Evolutionary conservation across 2,329 filamentous ascomycete genomes (phyloP), one percentile per base, ranked within the genome.

Genomic region (Talaromyces sp.): DNA sequence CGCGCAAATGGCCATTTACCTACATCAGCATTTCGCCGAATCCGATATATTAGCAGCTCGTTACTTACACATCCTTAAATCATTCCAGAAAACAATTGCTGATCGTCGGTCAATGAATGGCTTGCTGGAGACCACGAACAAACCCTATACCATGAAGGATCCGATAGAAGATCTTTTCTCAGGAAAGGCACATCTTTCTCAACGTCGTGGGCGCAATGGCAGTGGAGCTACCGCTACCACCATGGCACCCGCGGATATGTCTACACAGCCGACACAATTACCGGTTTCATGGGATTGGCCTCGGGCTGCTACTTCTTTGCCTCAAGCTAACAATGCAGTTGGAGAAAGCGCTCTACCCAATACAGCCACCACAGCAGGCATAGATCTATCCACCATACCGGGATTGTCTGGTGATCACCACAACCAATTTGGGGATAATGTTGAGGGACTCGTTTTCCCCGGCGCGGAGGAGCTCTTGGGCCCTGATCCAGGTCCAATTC

Each of bases 21-120:
- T 86, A 50, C 78, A 87, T 72, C 72, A 75, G 3, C 83, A 83
- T 69, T 85, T 83, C 68, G 79, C 82, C 8, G 70, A 78, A 33
- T 75, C 73, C 1, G 85, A 86, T 66, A 77, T 79, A 1, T 82
- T 86, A 69, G 85, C 84, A 2, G 70, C 75, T 3, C 78, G 84
- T 4, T 79, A 86, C 3, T 73, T 79, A 10, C 82, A 81, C 62
- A 86, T 87, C 41, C 73, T 87, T 13, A 75, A 77, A 3, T 80
- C 78, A 6, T 86, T 87, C 66, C 74, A 78, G 27, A 74, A 80
- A n/a, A 65, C 65, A 3, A 68, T 70, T 57, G 49, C 59, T 22
- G 57, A 68, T 41, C 62, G 60, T 35, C 61, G 65, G 22, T 57
- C 64, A 31, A 56, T 65, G 16, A 64, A 59, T 35, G 52, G 60